Conservation (phyloP, 2,329 filamentous ascomycete genomes). For the Apiospora rasikravindrae region DNA sequence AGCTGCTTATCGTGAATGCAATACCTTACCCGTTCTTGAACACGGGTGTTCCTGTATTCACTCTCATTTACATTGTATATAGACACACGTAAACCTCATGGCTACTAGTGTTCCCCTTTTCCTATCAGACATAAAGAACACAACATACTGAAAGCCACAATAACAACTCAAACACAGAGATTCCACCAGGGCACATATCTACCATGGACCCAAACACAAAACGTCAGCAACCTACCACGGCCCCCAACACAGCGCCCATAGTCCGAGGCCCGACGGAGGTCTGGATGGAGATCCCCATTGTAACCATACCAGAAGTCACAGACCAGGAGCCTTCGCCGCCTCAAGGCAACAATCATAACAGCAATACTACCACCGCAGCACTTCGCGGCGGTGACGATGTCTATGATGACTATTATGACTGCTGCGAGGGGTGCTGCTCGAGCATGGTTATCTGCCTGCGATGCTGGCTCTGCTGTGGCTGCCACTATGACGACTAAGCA, state of each 20-base stretch:
- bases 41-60: neutral
- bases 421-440: conserved; percentile 10
- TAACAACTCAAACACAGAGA: neutral
- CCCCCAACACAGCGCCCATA: neutral
- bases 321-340: neutral
- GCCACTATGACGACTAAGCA: neutral
- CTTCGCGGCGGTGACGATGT: neutral
- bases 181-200: too few species aligned
- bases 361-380: neutral
- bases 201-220: neutral
- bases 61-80: neutral
- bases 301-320: neutral
- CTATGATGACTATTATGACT: neutral
- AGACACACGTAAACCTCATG: neutral
- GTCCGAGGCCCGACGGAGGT: neutral
- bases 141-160: neutral
- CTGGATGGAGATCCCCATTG: neutral
- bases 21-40: neutral
- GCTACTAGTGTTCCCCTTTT: neutral
- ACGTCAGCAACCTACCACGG: neutral
- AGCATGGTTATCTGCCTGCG: conserved; percentile 8
- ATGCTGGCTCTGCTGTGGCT: conserved; percentile 8
- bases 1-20: neutral
- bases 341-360: neutral
- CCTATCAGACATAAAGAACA: neutral